phyloP scores from a whole-genome alignment of 768 basidiomycete species.

The Leccinum incarnatum region DNA sequence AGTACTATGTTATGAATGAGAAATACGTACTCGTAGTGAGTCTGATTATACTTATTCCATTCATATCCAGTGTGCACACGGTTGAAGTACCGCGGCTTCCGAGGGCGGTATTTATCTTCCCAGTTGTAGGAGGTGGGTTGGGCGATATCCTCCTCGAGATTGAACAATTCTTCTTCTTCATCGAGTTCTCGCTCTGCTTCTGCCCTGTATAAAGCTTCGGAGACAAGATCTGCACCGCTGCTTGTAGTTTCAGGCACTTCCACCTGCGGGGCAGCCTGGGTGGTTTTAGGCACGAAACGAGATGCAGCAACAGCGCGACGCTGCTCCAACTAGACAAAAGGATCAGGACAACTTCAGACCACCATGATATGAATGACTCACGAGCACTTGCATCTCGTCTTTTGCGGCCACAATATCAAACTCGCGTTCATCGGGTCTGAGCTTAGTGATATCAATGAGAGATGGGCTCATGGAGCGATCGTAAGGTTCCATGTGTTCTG shows the following conservation, averaged over 20 bases:
- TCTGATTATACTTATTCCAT: constrained; percentile 99
- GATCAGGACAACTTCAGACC: constrained; percentile 3
- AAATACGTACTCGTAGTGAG: constrained; percentile 85
- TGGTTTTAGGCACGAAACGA: constrained; percentile 79
- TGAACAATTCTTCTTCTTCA: constrained; percentile 95
- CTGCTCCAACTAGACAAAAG: constrained; percentile 53
- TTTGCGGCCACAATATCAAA: constrained; percentile 71
- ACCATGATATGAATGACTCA: constrained; percentile 35
- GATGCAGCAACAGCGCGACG: constrained; percentile 81
- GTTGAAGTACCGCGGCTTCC: constrained; percentile 98
- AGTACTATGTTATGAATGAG: neutral
- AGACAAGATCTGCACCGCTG: constrained; percentile 72
- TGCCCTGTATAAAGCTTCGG: constrained; percentile 87
- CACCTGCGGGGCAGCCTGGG: constrained; percentile 56
- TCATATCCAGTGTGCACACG: constrained; percentile 99
- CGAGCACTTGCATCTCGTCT: constrained; percentile 64
- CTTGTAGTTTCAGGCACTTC: constrained; percentile 56
- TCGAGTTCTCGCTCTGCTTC: constrained; percentile 93
- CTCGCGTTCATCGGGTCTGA: constrained; percentile 76
- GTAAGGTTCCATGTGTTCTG: constrained; percentile 78
- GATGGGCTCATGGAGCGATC: constrained; percentile 82
- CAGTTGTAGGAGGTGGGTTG: constrained; percentile 90
- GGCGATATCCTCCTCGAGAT: constrained; percentile 83
- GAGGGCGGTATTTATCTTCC: constrained; percentile 97
- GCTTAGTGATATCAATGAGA: constrained; percentile 66